phyloP scores from a whole-genome alignment of 176 grass and related monocot species.

The Lolium rigidum region DNA sequence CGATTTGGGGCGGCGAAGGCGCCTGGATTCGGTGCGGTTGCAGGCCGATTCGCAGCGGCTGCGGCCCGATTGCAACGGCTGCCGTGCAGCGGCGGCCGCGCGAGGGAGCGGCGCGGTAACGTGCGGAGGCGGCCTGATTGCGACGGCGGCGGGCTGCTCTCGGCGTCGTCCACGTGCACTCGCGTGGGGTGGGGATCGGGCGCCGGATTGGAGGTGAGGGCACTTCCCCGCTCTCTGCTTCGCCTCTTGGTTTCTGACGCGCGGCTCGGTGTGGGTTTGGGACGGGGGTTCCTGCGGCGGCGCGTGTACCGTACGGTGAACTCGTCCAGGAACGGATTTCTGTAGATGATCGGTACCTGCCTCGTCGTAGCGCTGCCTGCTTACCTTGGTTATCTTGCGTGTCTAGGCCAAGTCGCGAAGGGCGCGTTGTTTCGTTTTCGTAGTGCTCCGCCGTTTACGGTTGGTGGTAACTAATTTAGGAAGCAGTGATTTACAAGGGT shows the following conservation, averaged over 20 bases:
- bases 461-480: background rate
- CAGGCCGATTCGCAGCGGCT: background rate
- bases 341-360: slow-evolving; percentile 35
- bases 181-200: slow-evolving; percentile 27
- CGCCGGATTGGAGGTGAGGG: slow-evolving; percentile 21
- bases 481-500: background rate
- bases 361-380: background rate
- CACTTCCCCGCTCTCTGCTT: slow-evolving; percentile 21
- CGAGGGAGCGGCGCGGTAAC: background rate
- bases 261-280: background rate
- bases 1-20: background rate
- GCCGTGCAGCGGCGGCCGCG: background rate
- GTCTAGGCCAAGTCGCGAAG: background rate
- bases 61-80: background rate
- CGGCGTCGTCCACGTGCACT: background rate
- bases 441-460: background rate
- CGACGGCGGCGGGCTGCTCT: slow-evolving; percentile 3
- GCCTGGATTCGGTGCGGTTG: slow-evolving; percentile 4
- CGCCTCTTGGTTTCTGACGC: background rate
- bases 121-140: slow-evolving; percentile 1
- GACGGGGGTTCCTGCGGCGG: slow-evolving; percentile 17
- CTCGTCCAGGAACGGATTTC: slow-evolving; percentile 2
- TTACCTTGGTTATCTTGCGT: background rate
- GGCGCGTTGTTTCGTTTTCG: background rate
- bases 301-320: slow-evolving; percentile 15